Evolutionary conservation across 2,329 filamentous ascomycete species (phyloP).

Genomic region (Penicillium italicum): DNA sequence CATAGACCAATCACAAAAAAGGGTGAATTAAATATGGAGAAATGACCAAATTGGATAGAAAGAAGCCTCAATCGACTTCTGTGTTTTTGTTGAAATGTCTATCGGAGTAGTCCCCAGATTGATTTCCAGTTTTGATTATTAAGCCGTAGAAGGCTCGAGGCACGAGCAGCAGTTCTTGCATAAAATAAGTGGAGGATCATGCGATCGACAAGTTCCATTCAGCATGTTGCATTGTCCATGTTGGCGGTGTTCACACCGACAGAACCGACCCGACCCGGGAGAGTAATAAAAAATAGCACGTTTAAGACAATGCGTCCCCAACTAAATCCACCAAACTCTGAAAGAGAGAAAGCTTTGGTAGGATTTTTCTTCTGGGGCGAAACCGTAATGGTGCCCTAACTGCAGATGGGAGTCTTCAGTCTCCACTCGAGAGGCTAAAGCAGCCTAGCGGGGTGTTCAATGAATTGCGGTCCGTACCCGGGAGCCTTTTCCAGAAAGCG

Average conservation of each 20-base stretch:
- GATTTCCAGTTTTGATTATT: neutral
- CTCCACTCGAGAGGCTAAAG: constrained; percentile 17
- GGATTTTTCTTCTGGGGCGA: neutral
- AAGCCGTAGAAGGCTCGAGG: constrained; percentile 19
- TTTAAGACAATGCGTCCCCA: constrained; percentile 9
- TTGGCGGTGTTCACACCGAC: constrained; percentile 30
- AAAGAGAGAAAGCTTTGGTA: neutral
- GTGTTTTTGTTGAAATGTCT: constrained; percentile 15
- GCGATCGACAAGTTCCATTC: constrained; percentile 28
- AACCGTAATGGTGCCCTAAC: constrained; percentile 12
- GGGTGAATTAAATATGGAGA: neutral
- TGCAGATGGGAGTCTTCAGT: constrained; percentile 8
- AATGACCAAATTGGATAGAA: constrained; percentile 10
- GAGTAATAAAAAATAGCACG: constrained; percentile 12
- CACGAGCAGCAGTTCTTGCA: constrained; percentile 25
- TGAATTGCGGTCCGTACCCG: constrained; percentile 24
- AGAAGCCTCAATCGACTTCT: constrained; percentile 13
- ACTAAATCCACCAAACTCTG: neutral
- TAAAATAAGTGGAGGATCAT: constrained; percentile 25
- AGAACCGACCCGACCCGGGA: constrained; percentile 7
- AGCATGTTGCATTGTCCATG: constrained; percentile 23
- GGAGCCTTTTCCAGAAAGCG: constrained; percentile 22
- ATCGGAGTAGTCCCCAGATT: constrained; percentile 13
- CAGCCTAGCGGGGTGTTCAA: constrained; percentile 12
- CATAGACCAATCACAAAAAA: constrained; percentile 25